Base-by-base conservation (phyloP, 2,329 filamentous ascomycete species). In the Seiridium unicorne region DNA sequence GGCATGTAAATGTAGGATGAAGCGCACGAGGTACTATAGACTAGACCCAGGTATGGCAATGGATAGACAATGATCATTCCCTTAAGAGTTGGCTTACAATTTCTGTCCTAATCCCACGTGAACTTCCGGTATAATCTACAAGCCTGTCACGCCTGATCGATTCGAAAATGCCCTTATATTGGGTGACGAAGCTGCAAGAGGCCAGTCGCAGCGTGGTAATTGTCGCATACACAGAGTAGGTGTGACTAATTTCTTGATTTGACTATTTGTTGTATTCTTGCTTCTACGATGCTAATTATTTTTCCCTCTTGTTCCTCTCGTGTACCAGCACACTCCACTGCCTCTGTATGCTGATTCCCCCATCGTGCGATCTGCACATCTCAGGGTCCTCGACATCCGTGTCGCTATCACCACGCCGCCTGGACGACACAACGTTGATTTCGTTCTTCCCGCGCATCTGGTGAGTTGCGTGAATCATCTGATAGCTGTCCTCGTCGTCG, bases 1-100 rank as follows among this genome's bases (percentile, higher is more conserved):
- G 49, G 18, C n/a, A 53, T 11, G 54, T 46, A 47, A 42, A 42
- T 57, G 54, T 46, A 57, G 54, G 47, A 46, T 47, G 54, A 18
- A 4, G 42, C 54, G 31, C 54, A 32, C 26, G 18, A 36, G 42
- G 31, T 5, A 26, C 7, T 8, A 48, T 57, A 46, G 26, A 57
- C 31, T n/a, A 46, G 32, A 38, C 26, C 9, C 4, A 5, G 32
- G 10, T 53, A 34, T 18, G 49, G 32, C n/a, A 18, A 34, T 53
- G 49, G 35, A 53, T 53, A 53, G 49, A 53, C n/a, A 26, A 26
- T 26, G 18, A 26, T 26, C 18, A 26, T 26, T 26, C 18, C 18
- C 18, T 26, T 26, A 26, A 26, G 18, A 26, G 18, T 26, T 26
- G 18, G 18, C 18, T 26, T 26, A 26, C 18, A 26, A 26, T 26